A percentile compares a stretch with the other conserved stretches of the same genome.
Evolutionary conservation across 768 basidiomycete species (phyloP).

Genomic region (Lepiota brunneoincarnata): DNA sequence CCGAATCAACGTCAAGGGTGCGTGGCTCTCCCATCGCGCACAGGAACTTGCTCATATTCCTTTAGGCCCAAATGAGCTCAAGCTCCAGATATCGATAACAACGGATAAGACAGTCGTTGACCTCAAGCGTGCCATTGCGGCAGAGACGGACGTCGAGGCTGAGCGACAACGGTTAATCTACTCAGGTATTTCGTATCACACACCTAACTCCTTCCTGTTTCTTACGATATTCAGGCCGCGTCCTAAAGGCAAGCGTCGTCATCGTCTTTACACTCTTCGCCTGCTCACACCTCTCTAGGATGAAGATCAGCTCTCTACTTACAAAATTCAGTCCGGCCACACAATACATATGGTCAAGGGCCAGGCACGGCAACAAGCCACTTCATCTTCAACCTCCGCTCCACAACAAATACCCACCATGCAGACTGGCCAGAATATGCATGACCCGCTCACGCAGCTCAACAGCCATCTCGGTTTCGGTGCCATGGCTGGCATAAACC

Average conservation of each 20-base stretch:
- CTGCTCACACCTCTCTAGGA: conserved; percentile 44
- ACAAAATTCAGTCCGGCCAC: conserved; percentile 89
- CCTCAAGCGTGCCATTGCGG: conserved; percentile 88
- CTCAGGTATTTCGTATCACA: conserved; percentile 51
- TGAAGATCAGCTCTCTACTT: conserved; percentile 75
- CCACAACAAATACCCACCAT: conserved; percentile 75
- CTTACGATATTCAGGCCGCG: conserved; percentile 46
- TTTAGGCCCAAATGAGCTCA: conserved; percentile 86
- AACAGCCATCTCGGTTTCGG: conserved; percentile 80
- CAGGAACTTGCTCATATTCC: neutral
- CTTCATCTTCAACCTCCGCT: conserved; percentile 22
- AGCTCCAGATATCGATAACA: conserved; percentile 81
- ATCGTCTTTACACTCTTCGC: neutral
- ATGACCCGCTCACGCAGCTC: conserved; percentile 81
- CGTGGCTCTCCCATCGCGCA: neutral
- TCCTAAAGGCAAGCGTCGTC: conserved; percentile 57
- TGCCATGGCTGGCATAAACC: conserved; percentile 83
- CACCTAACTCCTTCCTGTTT: neutral
- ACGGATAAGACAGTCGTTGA: conserved; percentile 85
- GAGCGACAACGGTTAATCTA: conserved; percentile 92
- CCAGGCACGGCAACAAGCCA: conserved; percentile 47
- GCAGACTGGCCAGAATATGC: conserved; percentile 88
- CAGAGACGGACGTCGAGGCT: conserved; percentile 80
- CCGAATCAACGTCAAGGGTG: conserved; percentile 71
- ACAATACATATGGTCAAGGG: conserved; percentile 96